These are phyloP conservation scores for Taphrina sp. DNA, from an alignment of 1,139 yeast species.

Conservation along the genomic window DNA sequence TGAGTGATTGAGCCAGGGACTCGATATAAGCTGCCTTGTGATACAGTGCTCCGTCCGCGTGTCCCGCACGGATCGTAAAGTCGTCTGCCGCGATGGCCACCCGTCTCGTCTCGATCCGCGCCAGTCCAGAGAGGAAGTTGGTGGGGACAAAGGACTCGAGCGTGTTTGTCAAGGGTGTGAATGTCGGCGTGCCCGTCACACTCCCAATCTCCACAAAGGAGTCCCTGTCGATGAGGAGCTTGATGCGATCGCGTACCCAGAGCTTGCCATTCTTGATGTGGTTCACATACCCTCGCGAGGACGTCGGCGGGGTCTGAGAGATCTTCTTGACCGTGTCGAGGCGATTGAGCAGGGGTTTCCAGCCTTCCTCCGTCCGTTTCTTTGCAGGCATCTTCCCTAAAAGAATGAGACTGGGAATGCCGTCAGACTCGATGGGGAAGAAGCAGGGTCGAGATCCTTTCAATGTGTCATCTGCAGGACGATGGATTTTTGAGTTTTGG, in stretches of 20 bases:
- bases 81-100: conserved; percentile 32
- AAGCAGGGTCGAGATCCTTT: too few relatives aligned
- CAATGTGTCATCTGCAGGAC: too few relatives aligned
- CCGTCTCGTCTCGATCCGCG: conserved; percentile 16
- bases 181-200: conserved; percentile 28
- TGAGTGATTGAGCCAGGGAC: conserved; percentile 21
- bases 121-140: conserved; percentile 22
- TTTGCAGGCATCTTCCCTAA: too few relatives aligned
- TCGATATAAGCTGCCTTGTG: conserved; percentile 27
- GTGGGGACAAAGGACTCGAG: conserved; percentile 27
- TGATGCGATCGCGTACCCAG: conserved; percentile 25
- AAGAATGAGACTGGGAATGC: too few relatives aligned
- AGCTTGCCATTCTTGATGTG: conserved; percentile 23
- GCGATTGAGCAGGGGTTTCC: conserved; percentile 16
- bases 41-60: conserved; percentile 26
- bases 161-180: conserved; percentile 9
- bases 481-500: too few relatives aligned
- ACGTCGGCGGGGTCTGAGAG: conserved; percentile 17
- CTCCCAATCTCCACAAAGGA: conserved; percentile 19
- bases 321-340: conserved; percentile 15
- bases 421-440: too few relatives aligned
- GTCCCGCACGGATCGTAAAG: conserved; percentile 30
- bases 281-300: conserved; percentile 20
- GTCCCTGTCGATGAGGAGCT: conserved; percentile 5
- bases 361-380: background rate